Evolutionary conservation across 2,329 filamentous ascomycete genomes (phyloP), one percentile per base, ranked within the genome.

Genomic region (Aotearoamyces nothofagi): DNA sequence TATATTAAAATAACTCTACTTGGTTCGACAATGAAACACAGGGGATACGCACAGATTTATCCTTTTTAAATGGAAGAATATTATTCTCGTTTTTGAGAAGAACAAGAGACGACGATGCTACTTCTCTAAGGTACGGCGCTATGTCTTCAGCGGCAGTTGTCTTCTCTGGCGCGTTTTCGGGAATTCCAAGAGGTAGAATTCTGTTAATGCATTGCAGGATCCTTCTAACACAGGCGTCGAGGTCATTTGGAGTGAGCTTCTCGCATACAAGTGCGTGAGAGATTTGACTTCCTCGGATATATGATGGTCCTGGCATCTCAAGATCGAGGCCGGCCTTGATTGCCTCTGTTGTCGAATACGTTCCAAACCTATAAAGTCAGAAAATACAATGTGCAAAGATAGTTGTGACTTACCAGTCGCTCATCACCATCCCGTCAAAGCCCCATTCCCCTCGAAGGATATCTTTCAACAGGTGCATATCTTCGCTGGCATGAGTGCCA

Each of bases 31-130:
- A n/a, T n/a, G n/a, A n/a, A n/a, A n/a, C n/a, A n/a, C n/a, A n/a
- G n/a, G n/a, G n/a, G n/a, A n/a, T n/a, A n/a, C n/a, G n/a, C n/a
- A n/a, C n/a, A 24, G 36, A 63, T 3, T 78, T 49, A 1, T 79
- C 26, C 58, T 55, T 27, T 22, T 54, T 50, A 29, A 69, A 45
- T 0, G 74, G 74, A 0, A 79, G 53, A 2, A 69, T 47, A 10
- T 54, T 53, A 4, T 57, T 57, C 14, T 71, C 60, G 37, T 79
- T 79, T 52, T 78, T 77, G 25, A 78, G 53, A 12, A 78, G 57
- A 1, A 78, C 70, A 9, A 76, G 64, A 1, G 66, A 69, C 33
- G 75, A 66, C 0, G 63, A 59, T 2, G 69, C 69, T 4, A 72
- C 55, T 17, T 65, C 57, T 17, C 72, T 58, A 8, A 74, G 57